Evolutionary conservation across 331 rosid genomes (phyloP).

Genomic region (Dryas integrifolia): DNA sequence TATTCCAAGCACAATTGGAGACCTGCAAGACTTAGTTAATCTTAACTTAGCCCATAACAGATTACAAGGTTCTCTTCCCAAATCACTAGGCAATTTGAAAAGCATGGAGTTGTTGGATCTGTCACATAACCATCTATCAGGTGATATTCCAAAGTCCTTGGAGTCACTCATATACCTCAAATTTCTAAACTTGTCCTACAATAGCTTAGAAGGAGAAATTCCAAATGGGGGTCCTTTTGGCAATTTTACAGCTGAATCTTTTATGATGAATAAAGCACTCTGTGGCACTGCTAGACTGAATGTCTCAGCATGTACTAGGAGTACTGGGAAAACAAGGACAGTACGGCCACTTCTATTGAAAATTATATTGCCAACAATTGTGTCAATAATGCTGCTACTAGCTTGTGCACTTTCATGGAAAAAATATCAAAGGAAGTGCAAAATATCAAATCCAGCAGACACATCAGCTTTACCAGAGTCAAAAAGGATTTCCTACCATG

Average conservation of each 20-base stretch:
- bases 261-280: constrained; percentile 32
- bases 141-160: constrained; percentile 32
- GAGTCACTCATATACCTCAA: constrained; percentile 23
- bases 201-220: constrained; percentile 36
- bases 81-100: constrained; percentile 29
- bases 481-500: constrained; percentile 30
- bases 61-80: constrained; percentile 34
- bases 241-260: constrained; percentile 32
- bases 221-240: constrained; percentile 29
- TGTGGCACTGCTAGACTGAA: constrained; percentile 26
- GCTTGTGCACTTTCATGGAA: background rate
- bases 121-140: constrained; percentile 29
- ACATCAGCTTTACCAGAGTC: background rate
- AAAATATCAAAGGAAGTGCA: background rate
- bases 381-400: background rate
- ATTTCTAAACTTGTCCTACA: constrained; percentile 33
- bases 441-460: background rate
- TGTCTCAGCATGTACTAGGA: constrained; percentile 25
- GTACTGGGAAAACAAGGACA: background rate
- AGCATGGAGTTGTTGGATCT: constrained; percentile 33
- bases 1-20: constrained; percentile 22
- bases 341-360: background rate
- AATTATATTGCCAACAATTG: constrained; percentile 1
- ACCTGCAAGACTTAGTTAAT: constrained; percentile 7
- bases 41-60: constrained; percentile 19